These are phyloP conservation scores for Leccinum griseonigrum DNA, from an alignment of 1,284 basidiomycete species.

Conservation along the genomic window DNA sequence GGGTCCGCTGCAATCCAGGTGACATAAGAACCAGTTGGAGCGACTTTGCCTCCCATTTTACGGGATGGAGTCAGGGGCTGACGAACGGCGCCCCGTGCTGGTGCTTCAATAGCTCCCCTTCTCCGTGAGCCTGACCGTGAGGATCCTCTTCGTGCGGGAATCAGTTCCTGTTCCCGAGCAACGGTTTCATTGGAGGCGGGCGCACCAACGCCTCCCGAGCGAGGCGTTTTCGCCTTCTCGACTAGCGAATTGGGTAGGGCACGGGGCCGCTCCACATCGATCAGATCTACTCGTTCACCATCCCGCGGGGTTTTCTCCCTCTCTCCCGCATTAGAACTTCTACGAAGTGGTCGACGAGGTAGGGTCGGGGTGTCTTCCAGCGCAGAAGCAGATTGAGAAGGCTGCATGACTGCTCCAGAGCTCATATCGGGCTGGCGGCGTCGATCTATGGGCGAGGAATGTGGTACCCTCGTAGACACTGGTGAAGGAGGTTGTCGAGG, in stretches of 20 bases:
- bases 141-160: slow-evolving; percentile 14
- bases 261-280: slow-evolving; percentile 23
- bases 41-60: slow-evolving; percentile 25
- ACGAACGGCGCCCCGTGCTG: slow-evolving; percentile 9
- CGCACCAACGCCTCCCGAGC: slow-evolving; percentile 14
- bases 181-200: slow-evolving; percentile 24
- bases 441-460: slow-evolving; percentile 28
- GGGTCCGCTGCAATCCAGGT: slow-evolving; percentile 27
- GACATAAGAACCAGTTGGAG: slow-evolving; percentile 23
- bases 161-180: slow-evolving; percentile 21
- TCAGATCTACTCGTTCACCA: slow-evolving; percentile 24
- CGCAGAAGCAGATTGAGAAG: slow-evolving; percentile 28
- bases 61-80: slow-evolving; percentile 10
- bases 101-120: slow-evolving; percentile 11
- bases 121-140: slow-evolving; percentile 22
- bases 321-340: slow-evolving; percentile 29
- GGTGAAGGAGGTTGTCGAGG: slow-evolving; percentile 32
- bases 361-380: slow-evolving; percentile 26
- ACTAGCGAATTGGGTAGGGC: slow-evolving; percentile 10
- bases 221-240: slow-evolving; percentile 20
- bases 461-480: slow-evolving; percentile 28
- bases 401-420: slow-evolving; percentile 18
- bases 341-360: slow-evolving; percentile 25
- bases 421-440: slow-evolving; percentile 26
- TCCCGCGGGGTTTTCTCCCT: slow-evolving; percentile 27